These are phyloP conservation scores for Psilocybe azurescens DNA, from an alignment of 768 basidiomycete genomes.

Conservation along the genomic window DNA sequence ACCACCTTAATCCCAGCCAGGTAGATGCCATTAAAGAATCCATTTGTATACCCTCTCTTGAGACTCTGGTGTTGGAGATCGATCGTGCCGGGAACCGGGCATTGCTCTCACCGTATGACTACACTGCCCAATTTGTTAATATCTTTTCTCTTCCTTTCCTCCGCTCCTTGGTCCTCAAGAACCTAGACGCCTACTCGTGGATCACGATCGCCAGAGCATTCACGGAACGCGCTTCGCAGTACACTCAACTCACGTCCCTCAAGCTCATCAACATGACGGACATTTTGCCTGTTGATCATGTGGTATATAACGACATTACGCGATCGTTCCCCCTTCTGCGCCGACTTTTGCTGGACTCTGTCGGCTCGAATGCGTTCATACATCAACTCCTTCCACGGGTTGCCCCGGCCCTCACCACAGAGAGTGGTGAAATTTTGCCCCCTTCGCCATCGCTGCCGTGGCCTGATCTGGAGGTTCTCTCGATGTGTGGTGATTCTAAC, in stretches of 20 bases:
- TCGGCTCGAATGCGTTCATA: constrained; percentile 30
- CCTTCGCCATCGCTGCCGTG: constrained; percentile 13
- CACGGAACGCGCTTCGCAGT: constrained; percentile 8
- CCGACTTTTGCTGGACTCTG: constrained; percentile 25
- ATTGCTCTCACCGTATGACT: constrained; percentile 7
- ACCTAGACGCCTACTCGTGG: constrained; percentile 20
- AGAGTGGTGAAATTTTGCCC: too few species aligned
- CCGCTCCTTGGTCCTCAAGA: constrained; percentile 21
- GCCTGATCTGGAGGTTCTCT: constrained; percentile 28
- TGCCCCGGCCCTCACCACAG: neutral
- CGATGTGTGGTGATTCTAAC: constrained; percentile 26
- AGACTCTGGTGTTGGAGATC: constrained; percentile 28
- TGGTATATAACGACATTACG: constrained; percentile 12
- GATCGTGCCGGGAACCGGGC: constrained; percentile 1
- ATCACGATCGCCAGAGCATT: constrained; percentile 18
- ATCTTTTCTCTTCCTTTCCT: constrained; percentile 23
- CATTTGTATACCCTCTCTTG: constrained; percentile 28
- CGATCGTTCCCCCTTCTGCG: constrained; percentile 32
- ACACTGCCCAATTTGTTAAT: constrained; percentile 28
- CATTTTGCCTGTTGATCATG: constrained; percentile 9
- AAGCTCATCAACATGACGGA: constrained; percentile 28
- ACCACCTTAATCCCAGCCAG: neutral
- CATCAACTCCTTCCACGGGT: constrained; percentile 22
- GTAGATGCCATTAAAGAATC: constrained; percentile 9
- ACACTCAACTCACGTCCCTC: constrained; percentile 27